These are phyloP conservation scores for Ophiostoma perfectum DNA, from an alignment of 2,329 filamentous ascomycete genomes.

Conservation along the genomic window DNA sequence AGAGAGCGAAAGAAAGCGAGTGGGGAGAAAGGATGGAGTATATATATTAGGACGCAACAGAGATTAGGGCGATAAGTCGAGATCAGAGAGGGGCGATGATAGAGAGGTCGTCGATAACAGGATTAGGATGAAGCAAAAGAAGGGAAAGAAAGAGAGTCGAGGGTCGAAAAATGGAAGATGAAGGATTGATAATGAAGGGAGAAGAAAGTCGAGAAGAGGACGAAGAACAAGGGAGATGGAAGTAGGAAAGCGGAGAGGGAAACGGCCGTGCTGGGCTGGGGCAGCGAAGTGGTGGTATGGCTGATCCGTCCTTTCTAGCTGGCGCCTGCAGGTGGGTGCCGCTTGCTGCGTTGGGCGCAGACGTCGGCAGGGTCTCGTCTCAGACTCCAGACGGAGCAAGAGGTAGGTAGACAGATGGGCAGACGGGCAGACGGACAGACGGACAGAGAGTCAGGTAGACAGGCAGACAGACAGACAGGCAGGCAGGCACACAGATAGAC, in stretches of 20 bases:
- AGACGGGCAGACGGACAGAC: too few relatives aligned
- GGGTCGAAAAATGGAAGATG: background rate
- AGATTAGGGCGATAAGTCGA: background rate
- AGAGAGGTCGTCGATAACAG: background rate
- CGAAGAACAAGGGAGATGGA: background rate
- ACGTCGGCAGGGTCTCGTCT: conserved; percentile 15
- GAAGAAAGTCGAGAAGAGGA: conserved; percentile 14
- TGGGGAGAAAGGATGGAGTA: conserved; percentile 1
- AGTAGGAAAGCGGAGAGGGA: conserved; percentile 11
- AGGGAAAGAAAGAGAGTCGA: background rate
- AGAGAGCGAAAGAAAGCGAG: background rate
- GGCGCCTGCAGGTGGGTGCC: conserved; percentile 12
- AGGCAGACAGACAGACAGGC: too few relatives aligned
- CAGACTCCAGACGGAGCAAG: conserved; percentile 11
- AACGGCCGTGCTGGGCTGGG: conserved; percentile 17
- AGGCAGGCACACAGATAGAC: background rate
- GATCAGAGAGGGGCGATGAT: background rate
- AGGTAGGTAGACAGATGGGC: too few relatives aligned
- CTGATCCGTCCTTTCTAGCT: background rate
- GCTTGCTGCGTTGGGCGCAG: conserved; percentile 17
- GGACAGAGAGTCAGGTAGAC: too few relatives aligned
- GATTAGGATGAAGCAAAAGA: background rate
- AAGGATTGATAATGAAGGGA: background rate
- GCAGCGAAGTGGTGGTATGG: conserved; percentile 10
- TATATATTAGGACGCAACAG: conserved; percentile 8